phyloP scores from a whole-genome alignment of 192 early-diverging fungal genomes.

The Kickxella alabastrina region DNA sequence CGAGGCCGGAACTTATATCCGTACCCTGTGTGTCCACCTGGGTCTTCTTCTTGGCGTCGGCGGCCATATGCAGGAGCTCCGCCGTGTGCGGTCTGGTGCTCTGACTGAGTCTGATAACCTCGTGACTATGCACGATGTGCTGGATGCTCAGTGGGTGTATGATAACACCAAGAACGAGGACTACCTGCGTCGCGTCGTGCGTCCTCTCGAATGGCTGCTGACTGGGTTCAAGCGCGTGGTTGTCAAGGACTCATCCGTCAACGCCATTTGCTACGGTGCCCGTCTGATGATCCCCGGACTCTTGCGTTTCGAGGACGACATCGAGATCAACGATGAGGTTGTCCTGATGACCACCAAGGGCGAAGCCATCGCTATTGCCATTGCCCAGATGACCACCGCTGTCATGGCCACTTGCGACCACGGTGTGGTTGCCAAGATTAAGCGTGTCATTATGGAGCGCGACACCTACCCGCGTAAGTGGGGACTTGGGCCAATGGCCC shows the following conservation, averaged over 20 bases:
- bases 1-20: slow-evolving; percentile 99
- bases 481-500: slow-evolving; percentile 94
- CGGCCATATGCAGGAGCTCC: slow-evolving; percentile 99
- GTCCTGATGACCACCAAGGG: slow-evolving; percentile 99
- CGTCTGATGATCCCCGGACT: slow-evolving; percentile 99
- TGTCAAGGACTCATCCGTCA: slow-evolving; percentile 97
- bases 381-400: slow-evolving; percentile 95
- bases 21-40: slow-evolving; percentile 98
- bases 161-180: slow-evolving; percentile 97
- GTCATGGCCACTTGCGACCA: slow-evolving; percentile 97
- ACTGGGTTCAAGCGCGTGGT: slow-evolving; percentile 95
- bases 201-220: slow-evolving; percentile 91
- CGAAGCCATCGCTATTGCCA: slow-evolving; percentile 96
- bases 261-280: slow-evolving; percentile 99
- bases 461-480: slow-evolving; percentile 98
- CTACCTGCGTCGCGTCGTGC: slow-evolving; percentile 91
- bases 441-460: slow-evolving; percentile 99
- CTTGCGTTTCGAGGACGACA: slow-evolving; percentile 89
- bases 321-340: slow-evolving; percentile 96
- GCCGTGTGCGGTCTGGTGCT: slow-evolving; percentile 92
- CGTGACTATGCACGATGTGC: slow-evolving; percentile 97
- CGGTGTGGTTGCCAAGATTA: slow-evolving; percentile 98
- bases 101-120: slow-evolving; percentile 90
- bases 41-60: slow-evolving; percentile 92
- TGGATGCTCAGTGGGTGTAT: slow-evolving; percentile 98